Conservation (phyloP, 2,329 filamentous ascomycete species). For the Pseudogymnoascus sp. region DNA sequence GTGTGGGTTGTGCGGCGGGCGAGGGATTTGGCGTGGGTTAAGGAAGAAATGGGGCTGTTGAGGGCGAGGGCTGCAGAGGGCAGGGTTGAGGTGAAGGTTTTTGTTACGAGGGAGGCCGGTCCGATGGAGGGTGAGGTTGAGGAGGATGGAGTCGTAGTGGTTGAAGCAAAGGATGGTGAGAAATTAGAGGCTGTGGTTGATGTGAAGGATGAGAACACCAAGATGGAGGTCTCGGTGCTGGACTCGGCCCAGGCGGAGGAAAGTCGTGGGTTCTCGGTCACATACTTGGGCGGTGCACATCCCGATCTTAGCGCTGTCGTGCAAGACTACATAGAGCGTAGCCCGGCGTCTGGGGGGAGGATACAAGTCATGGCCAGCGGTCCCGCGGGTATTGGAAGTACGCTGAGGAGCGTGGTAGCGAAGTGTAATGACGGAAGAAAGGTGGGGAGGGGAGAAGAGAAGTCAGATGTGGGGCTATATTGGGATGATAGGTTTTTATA, state of each 20-base stretch:
- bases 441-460: constrained; percentile 53
- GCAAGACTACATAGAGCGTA: constrained; percentile 41
- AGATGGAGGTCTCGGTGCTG: constrained; percentile 22
- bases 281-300: constrained; percentile 27
- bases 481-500: constrained; percentile 47
- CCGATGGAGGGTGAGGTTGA: background rate
- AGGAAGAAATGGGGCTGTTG: constrained; percentile 36
- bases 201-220: constrained; percentile 8
- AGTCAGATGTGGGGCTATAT: constrained; percentile 48
- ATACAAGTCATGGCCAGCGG: constrained; percentile 56
- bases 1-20: constrained; percentile 56
- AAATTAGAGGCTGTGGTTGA: constrained; percentile 22
- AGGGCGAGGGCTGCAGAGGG: background rate
- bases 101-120: background rate
- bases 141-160: background rate
- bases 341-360: constrained; percentile 36
- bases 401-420: constrained; percentile 49
- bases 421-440: constrained; percentile 43
- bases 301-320: constrained; percentile 44
- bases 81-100: background rate
- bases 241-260: background rate
- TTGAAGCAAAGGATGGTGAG: constrained; percentile 13
- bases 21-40: constrained; percentile 52
- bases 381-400: constrained; percentile 53
- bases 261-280: constrained; percentile 12